Conservation (phyloP, 768 basidiomycete genomes). For the Panellus pusillus region DNA sequence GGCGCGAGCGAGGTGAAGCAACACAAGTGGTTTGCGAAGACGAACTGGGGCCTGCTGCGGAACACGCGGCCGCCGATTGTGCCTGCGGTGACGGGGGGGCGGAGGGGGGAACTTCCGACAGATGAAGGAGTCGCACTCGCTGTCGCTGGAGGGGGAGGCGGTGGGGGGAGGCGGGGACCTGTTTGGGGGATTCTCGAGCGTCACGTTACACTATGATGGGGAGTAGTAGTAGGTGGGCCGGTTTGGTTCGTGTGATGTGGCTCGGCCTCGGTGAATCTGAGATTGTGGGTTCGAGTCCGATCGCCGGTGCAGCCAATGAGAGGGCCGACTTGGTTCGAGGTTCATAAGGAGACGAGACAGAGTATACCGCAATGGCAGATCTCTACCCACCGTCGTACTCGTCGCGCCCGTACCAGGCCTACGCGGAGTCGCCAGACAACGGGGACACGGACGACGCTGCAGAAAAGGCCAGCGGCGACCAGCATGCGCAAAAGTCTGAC, state of each 20-base stretch:
- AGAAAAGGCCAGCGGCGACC: slow-evolving; percentile 42
- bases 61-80: slow-evolving; percentile 92
- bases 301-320: no score
- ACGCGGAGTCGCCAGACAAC: slow-evolving; percentile 35
- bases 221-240: slow-evolving; percentile 35
- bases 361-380: slow-evolving; percentile 48
- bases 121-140: slow-evolving; percentile 85
- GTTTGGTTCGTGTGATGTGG: background rate
- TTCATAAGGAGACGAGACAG: slow-evolving; percentile 21
- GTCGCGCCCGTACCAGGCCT: slow-evolving; percentile 25
- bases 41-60: slow-evolving; percentile 95
- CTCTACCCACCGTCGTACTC: slow-evolving; percentile 43
- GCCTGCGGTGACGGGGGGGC: slow-evolving; percentile 72
- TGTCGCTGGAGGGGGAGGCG: slow-evolving; percentile 73
- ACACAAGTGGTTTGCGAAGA: slow-evolving; percentile 96
- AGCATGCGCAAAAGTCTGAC: slow-evolving; percentile 60
- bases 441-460: slow-evolving; percentile 48
- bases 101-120: slow-evolving; percentile 88
- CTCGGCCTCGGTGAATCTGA: no score
- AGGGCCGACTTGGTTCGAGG: no score
- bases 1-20: slow-evolving; percentile 99
- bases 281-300: no score
- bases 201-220: slow-evolving; percentile 85
- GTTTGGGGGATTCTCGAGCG: slow-evolving; percentile 87
- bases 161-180: slow-evolving; percentile 59